A percentile compares a stretch with the other conserved stretches of the same genome.
These are phyloP conservation scores for Polygonum aviculare DNA, from an alignment of 148 eudicot species.

Conservation along the genomic window DNA sequence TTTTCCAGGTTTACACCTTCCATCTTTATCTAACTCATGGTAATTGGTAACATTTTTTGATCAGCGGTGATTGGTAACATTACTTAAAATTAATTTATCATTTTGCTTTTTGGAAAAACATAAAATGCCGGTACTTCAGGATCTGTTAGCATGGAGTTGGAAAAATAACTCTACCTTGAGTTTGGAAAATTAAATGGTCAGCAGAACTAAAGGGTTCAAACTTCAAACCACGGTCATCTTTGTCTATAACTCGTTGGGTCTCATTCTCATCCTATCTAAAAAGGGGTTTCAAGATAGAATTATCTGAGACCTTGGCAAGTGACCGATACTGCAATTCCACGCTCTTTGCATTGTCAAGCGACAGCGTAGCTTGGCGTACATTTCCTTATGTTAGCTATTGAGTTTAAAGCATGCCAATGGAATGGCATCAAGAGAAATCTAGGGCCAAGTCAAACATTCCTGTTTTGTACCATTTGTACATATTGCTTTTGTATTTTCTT, in stretches of 20 bases:
- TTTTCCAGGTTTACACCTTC: too few species aligned
- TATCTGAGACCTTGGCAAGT: conserved; percentile 56
- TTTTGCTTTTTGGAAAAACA: too few species aligned
- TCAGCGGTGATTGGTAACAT: too few species aligned
- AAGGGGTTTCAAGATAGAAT: conserved; percentile 25
- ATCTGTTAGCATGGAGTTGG: too few species aligned
- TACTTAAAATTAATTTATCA: too few species aligned
- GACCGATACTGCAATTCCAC: conserved; percentile 90
- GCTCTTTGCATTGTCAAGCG: conserved; percentile 84
- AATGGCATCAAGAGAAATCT: neutral
- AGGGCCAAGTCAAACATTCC: neutral
- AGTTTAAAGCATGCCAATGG: neutral
- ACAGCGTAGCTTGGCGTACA: conserved; percentile 60
- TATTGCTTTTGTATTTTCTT: neutral
- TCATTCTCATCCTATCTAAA: conserved; percentile 19
- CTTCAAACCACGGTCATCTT: neutral
- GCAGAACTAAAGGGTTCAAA: neutral
- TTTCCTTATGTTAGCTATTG: neutral
- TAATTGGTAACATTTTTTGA: too few species aligned
- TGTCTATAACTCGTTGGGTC: conserved; percentile 48
- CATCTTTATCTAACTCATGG: too few species aligned
- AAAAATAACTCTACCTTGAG: too few species aligned
- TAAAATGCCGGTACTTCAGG: too few species aligned
- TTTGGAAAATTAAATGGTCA: neutral
- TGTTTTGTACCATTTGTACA: too few species aligned